Percentiles rank a stretch among this genome's conserved stretches.
Evolutionary conservation across 106 monocot genomes (phyloP).

Genomic region (Apostasia shenzhenica): DNA sequence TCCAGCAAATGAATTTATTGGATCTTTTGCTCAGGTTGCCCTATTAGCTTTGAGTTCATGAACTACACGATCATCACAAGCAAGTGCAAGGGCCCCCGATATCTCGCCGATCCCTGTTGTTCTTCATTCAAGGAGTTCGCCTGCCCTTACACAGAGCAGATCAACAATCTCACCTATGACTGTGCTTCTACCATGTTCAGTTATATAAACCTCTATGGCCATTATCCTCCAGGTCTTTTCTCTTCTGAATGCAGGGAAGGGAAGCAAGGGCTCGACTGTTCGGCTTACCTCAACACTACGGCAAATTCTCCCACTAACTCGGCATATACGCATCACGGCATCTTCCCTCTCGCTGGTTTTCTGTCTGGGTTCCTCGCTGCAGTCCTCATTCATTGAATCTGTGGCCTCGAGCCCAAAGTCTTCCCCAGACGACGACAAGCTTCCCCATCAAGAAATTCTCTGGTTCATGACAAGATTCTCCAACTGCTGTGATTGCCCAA

Average conservation of each 20-base stretch:
- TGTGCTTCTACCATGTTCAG: conserved; percentile 12
- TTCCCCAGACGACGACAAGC: no score
- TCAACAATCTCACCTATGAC: conserved; percentile 8
- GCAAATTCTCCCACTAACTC: not conserved
- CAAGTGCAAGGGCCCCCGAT: conserved; percentile 17
- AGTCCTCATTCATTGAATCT: not conserved
- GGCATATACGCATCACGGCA: not conserved
- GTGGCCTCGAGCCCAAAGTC: no score
- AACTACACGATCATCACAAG: conserved; percentile 19
- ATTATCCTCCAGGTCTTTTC: conserved; percentile 1
- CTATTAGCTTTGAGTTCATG: conserved; percentile 14
- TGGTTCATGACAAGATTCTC: no score
- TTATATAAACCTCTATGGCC: conserved; percentile 5
- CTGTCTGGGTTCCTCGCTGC: not conserved
- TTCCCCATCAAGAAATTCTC: no score
- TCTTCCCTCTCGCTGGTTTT: not conserved
- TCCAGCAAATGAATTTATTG: not conserved
- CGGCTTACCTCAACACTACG: not conserved
- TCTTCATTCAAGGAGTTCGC: conserved; percentile 13
- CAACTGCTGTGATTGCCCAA: no score
- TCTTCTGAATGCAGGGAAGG: not conserved
- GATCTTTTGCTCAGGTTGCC: conserved; percentile 8
- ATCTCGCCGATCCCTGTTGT: conserved; percentile 6
- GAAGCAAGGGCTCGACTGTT: conserved; percentile 2
- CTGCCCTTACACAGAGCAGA: conserved; percentile 4